Conservation (phyloP, 768 basidiomycete species). For the Russula sp. region DNA sequence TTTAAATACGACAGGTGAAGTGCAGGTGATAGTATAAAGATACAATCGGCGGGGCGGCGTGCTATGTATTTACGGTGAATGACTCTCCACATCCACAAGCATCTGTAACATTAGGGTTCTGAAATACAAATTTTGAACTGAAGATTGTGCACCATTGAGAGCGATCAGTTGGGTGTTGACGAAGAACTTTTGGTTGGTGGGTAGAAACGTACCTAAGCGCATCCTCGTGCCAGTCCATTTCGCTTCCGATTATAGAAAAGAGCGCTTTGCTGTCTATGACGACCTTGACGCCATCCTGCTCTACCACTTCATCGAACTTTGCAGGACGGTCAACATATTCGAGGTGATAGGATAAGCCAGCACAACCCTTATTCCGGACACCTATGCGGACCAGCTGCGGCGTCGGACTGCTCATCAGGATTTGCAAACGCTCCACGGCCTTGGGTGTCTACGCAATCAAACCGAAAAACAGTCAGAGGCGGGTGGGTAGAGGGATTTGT, state of each 20-base stretch:
- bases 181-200: neutral
- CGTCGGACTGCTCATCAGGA: constrained; percentile 75
- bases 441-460: constrained; percentile 60
- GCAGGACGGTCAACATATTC: constrained; percentile 91
- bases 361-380: constrained; percentile 97
- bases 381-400: constrained; percentile 94
- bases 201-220: constrained; percentile 63
- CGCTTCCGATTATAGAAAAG: constrained; percentile 96
- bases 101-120: constrained; percentile 92
- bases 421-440: constrained; percentile 69
- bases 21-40: constrained; percentile 10
- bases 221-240: constrained; percentile 99
- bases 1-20: constrained; percentile 6
- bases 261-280: constrained; percentile 95
- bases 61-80: constrained; percentile 56
- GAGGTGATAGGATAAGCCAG: constrained; percentile 84
- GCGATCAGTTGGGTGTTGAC: neutral
- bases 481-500: neutral
- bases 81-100: constrained; percentile 96
- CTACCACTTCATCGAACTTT: constrained; percentile 93
- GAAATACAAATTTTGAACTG: constrained; percentile 78
- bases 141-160: constrained; percentile 17
- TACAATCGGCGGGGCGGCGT: constrained; percentile 11
- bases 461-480: neutral
- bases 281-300: constrained; percentile 92